These are phyloP conservation scores for Coprinopsis marcescibilis DNA, from an alignment of 768 basidiomycete genomes.

Conservation along the genomic window DNA sequence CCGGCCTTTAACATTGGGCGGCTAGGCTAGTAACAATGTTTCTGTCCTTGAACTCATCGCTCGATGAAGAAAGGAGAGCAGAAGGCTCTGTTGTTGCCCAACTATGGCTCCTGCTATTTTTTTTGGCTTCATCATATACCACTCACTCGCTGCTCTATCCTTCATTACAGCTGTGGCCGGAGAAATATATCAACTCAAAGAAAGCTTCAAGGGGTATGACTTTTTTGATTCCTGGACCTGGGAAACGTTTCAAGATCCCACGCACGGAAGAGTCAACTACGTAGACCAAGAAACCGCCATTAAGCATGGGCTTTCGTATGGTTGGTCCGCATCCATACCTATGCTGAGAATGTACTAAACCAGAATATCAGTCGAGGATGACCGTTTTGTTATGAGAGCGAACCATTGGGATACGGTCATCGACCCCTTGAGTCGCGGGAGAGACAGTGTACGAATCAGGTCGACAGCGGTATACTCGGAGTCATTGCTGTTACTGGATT, in stretches of 20 bases:
- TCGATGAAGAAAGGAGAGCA: no score
- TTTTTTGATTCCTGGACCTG: conserved; percentile 46
- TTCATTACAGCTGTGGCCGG: conserved; percentile 1
- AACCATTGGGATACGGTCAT: conserved; percentile 39
- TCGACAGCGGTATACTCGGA: conserved; percentile 42
- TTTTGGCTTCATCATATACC: background rate
- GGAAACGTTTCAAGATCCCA: conserved; percentile 52
- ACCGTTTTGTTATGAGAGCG: conserved; percentile 53
- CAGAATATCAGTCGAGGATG: conserved; percentile 24
- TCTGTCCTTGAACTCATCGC: no score
- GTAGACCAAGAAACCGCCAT: conserved; percentile 39
- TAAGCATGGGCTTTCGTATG: conserved; percentile 39
- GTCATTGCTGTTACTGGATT: conserved; percentile 43
- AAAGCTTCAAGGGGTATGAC: conserved; percentile 22
- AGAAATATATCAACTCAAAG: conserved; percentile 14
- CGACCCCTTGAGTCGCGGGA: conserved; percentile 33
- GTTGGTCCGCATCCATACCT: conserved; percentile 23
- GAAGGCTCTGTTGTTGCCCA: no score
- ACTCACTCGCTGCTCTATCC: conserved; percentile 9
- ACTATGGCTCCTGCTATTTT: no score
- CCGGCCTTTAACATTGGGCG: no score
- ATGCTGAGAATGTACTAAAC: background rate
- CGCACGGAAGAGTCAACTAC: conserved; percentile 61
- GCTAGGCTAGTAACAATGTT: no score
- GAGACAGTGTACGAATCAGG: conserved; percentile 50